phyloP scores from a whole-genome alignment of 169 alveolate species.

The Eimeria tenella region DNA sequence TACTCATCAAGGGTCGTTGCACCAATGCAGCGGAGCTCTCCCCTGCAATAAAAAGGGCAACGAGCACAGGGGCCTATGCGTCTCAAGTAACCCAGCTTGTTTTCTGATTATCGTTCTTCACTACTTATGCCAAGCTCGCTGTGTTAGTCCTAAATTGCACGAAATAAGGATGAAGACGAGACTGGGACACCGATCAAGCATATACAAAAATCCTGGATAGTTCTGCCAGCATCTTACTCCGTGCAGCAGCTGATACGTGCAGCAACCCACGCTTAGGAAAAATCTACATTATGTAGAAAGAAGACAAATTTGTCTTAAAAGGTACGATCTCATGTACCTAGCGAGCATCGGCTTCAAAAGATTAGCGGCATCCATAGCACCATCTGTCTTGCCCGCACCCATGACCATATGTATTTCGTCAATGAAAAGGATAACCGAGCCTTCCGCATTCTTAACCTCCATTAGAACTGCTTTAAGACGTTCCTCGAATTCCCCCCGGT shows the following conservation, averaged over 20 bases:
- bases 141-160: too few relatives aligned
- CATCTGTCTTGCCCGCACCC: conserved; percentile 95
- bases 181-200: too few relatives aligned
- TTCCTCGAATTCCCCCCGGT: conserved; percentile 95
- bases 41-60: conserved; percentile 18
- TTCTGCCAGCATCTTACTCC: too few relatives aligned
- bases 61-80: background rate
- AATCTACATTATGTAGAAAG: too few relatives aligned
- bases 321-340: conserved; percentile 39
- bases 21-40: conserved; percentile 85
- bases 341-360: conserved; percentile 88
- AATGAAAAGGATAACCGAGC: conserved; percentile 91
- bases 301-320: too few relatives aligned
- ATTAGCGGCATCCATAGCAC: conserved; percentile 88
- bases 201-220: too few relatives aligned
- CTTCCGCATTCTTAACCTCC: conserved; percentile 93
- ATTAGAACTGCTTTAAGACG: conserved; percentile 89
- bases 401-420: conserved; percentile 93
- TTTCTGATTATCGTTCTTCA: too few relatives aligned
- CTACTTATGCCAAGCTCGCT: too few relatives aligned
- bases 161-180: too few relatives aligned
- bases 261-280: too few relatives aligned
- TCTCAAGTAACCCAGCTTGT: background rate
- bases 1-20: conserved; percentile 94
- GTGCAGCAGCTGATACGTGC: too few relatives aligned